Percentiles rank a stretch among this genome's conserved stretches.
Conservation (phyloP, 1,284 basidiomycete genomes). For the Cryptococcus jaspeensis region DNA sequence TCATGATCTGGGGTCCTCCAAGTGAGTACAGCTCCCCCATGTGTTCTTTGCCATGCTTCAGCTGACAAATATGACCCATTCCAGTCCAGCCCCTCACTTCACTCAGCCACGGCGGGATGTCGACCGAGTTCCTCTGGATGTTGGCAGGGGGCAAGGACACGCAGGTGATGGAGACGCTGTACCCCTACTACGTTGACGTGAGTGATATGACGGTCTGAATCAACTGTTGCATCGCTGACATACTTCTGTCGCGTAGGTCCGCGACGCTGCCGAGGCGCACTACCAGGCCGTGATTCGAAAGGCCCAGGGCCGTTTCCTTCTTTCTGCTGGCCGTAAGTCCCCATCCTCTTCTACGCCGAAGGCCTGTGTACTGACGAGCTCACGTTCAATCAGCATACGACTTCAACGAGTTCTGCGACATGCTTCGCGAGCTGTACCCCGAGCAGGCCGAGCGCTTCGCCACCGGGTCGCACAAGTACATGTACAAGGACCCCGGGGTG, state of each 20-base stretch:
- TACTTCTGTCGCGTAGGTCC: too few relatives aligned
- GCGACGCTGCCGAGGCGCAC: constrained; percentile 35
- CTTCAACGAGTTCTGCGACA: constrained; percentile 29
- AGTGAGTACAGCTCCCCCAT: constrained; percentile 10
- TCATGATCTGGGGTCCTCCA: constrained; percentile 24
- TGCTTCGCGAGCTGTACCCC: constrained; percentile 20
- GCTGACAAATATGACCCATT: background rate
- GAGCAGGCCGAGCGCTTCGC: constrained; percentile 13
- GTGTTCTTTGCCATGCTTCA: background rate
- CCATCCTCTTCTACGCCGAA: background rate
- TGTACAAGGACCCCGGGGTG: constrained; percentile 25
- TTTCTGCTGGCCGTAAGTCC: constrained; percentile 24
- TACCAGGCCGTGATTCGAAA: constrained; percentile 25
- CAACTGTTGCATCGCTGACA: background rate
- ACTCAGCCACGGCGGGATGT: constrained; percentile 26
- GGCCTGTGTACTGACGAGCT: background rate
- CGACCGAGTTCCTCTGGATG: constrained; percentile 22
- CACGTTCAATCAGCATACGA: constrained; percentile 15
- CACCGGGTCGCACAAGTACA: constrained; percentile 21
- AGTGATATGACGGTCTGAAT: background rate
- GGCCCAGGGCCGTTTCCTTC: constrained; percentile 24
- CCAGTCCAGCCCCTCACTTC: constrained; percentile 23
- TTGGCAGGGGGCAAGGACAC: constrained; percentile 22
- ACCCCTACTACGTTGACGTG: constrained; percentile 26
- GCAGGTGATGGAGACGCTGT: constrained; percentile 15